Base-by-base conservation (phyloP, 257 asterid species). In the Salvia splendens region DNA sequence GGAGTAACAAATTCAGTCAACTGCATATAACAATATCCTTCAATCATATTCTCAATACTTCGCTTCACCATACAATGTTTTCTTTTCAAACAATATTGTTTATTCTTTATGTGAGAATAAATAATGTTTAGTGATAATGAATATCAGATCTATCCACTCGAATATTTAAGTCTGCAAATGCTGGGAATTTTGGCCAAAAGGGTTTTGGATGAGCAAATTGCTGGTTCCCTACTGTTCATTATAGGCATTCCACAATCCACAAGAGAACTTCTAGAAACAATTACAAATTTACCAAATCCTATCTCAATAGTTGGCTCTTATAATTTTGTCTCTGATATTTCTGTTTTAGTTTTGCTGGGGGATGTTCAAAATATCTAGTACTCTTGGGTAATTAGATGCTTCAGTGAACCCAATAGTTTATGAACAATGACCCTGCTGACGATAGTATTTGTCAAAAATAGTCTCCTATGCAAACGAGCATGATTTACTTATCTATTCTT, bases 401-500 rank as follows among this genome's bases (percentile, higher is more conserved):
- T 8, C 12, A 51, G 2, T 17, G 35, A 51, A 42, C 24, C 40
- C 40, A 45, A 50, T 14, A 41, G 11, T 16, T 42, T 41, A 16
- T 42, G 51, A 66, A 12, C 65, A 4, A 12, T 47, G 10, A n/a
- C 35, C 40, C 11, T 43, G 12, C 33, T 70, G 68, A 59, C 47
- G 57, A 16, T 36, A 45, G 52, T 50, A 49, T 72, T 69, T 74
- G 68, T 49, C 49, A 35, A 24, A 52, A 45, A 33, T 50, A 16
- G 38, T 16, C 52, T 45, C 28, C 60, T 62, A 48, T 46, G 58
- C 56, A 32, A 57, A 46, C 65, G 16, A 47, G 75, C 36, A 45
- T 54, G 46, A 11, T 57, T 65, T 20, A 8, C 46, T 52, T 59
- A 64, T 41, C 35, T 62, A 10, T 9, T 61, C 42, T 24, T 12